These are phyloP conservation scores for Elsinoe necatrix DNA, from an alignment of 2,329 filamentous ascomycete species.

Conservation along the genomic window DNA sequence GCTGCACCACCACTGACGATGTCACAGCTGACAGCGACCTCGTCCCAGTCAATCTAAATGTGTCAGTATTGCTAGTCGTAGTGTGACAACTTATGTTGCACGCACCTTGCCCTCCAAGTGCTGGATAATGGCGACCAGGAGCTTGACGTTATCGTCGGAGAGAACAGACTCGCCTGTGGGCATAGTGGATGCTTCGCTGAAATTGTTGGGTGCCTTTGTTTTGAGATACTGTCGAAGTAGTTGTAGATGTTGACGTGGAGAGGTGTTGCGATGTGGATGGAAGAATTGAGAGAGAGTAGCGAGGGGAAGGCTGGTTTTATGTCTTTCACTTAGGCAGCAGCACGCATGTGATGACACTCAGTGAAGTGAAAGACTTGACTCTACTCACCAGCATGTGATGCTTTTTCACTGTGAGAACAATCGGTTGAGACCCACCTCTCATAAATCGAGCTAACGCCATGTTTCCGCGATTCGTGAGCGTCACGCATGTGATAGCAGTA, in stretches of 20 bases:
- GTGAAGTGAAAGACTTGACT: background rate
- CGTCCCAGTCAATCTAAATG: constrained; percentile 53
- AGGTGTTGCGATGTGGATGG: background rate
- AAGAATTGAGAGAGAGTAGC: background rate
- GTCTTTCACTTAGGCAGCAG: background rate
- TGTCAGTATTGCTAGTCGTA: background rate
- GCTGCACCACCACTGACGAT: constrained; percentile 60
- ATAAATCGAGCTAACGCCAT: background rate
- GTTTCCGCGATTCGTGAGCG: background rate
- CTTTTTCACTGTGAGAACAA: background rate
- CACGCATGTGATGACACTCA: background rate
- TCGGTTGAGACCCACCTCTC: constrained; percentile 14
- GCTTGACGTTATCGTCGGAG: constrained; percentile 53
- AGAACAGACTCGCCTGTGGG: constrained; percentile 20
- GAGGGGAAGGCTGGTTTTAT: background rate
- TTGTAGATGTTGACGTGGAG: background rate
- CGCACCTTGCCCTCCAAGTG: constrained; percentile 52
- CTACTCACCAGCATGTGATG: background rate
- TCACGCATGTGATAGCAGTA: background rate
- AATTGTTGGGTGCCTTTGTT: background rate
- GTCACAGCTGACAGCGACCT: constrained; percentile 55
- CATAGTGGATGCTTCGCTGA: background rate
- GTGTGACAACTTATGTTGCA: constrained; percentile 29
- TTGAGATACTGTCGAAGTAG: too few species aligned
- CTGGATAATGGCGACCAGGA: constrained; percentile 58